These are phyloP conservation scores for Cynanchum wilfordii DNA, from an alignment of 257 asterid genomes.

Conservation along the genomic window DNA sequence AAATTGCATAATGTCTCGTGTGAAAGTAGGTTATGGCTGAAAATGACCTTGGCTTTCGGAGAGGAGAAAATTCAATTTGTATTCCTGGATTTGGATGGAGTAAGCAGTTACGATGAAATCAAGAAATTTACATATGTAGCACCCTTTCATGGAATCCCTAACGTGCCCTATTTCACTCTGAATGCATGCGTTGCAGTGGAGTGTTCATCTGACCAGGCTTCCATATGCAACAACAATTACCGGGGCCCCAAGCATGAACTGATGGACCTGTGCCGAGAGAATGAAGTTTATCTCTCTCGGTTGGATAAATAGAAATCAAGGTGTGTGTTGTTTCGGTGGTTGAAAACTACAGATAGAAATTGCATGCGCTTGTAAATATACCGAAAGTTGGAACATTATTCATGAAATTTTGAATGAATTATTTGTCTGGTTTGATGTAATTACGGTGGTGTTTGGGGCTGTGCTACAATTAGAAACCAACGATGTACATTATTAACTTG, in stretches of 20 bases:
- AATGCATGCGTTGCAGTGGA: conserved; percentile 60
- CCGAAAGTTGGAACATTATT: no score
- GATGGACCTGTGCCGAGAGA: conserved; percentile 42
- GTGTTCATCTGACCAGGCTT: conserved; percentile 34
- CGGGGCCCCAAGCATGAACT: conserved; percentile 51
- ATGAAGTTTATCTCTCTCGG: conserved; percentile 46
- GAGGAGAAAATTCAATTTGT: conserved; percentile 51
- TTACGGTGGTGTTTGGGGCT: no score
- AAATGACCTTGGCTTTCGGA: conserved; percentile 31
- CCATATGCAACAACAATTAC: conserved; percentile 10
- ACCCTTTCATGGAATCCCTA: conserved; percentile 52
- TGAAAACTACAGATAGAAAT: not conserved
- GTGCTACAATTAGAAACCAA: no score
- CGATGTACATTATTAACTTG: no score
- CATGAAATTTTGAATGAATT: no score
- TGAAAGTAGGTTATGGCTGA: conserved; percentile 63
- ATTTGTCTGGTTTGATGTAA: no score
- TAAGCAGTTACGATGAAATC: conserved; percentile 32
- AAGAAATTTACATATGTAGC: conserved; percentile 48
- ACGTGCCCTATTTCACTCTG: conserved; percentile 44
- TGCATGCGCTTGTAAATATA: not conserved
- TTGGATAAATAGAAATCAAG: conserved; percentile 13
- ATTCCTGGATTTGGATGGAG: conserved; percentile 50
- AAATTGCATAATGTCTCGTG: conserved; percentile 36
- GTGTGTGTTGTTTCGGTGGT: not conserved